Evolutionary conservation across 2,329 filamentous ascomycete genomes (phyloP), one percentile per base, ranked within the genome.

Genomic region (Talaromyces sp.): DNA sequence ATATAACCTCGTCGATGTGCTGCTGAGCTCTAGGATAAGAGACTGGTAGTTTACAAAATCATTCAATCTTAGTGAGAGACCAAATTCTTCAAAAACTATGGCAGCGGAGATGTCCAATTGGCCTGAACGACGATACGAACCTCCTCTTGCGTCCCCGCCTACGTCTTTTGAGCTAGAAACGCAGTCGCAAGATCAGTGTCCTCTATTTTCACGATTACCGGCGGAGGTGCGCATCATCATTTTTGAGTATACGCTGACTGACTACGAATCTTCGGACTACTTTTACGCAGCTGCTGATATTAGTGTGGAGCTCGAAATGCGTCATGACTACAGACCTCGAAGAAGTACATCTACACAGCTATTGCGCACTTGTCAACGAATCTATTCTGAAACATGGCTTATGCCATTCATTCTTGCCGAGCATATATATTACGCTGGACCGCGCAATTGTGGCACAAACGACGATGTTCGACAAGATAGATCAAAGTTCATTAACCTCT

Each of bases 281-380:
- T 58, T 58, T 16, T 41, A 27, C 27, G 16, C n/a, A 8, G 24
- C 24, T n/a, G 24, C 10, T 4, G 13, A 24, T 13, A 22, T 8
- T 16, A 5, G 1, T 35, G 11, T 24, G 8, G 8, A 43, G 13
- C 4, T 27, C 4, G 13, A 24, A 8, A 27, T 27, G 6, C 14
- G 22, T 27, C 35, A 9, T 4, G 56, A 59, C 56, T 59, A 33
- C 22, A 59, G 35, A 31, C 56, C 56, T 22, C 35, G 56, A 14
- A n/a, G 56, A 11, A 24, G 8, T 1, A 45, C 9, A 78, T 81
- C 0, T 81, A 85, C 66, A 76, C 81, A 2, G 82, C 84, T 66
- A 83, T 80, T 75, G 83, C 80, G 79, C 71, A 60, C 22, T 82
- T 80, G 81, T 78, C 82, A 68, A 0, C 52, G 0, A 74, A 81